Conservation (phyloP, 164 flowering plant genomes). For the Chimonanthus salicifolius region DNA sequence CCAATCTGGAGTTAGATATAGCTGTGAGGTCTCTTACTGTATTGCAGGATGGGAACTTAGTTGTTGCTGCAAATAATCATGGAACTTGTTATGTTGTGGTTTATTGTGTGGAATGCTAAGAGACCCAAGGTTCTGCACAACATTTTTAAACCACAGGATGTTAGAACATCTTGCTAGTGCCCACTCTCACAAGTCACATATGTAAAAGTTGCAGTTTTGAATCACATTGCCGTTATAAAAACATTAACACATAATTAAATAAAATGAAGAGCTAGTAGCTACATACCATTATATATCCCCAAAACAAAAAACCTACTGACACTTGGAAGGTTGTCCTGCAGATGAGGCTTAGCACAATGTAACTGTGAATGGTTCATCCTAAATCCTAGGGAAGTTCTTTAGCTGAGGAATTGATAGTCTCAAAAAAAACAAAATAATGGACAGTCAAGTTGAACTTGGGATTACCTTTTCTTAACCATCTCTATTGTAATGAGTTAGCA, state of each 20-base stretch:
- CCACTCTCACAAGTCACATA: no score
- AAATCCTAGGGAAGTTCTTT: neutral
- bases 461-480: neutral
- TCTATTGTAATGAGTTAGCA: neutral
- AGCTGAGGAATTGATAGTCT: no score
- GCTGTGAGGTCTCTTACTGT: conserved; percentile 81
- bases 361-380: neutral
- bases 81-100: conserved; percentile 98
- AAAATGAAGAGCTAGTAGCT: no score
- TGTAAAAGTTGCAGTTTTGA: no score
- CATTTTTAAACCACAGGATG: neutral
- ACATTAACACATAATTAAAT: no score
- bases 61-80: conserved; percentile 92
- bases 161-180: neutral
- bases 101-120: conserved; percentile 63
- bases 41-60: conserved; percentile 99
- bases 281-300: no score
- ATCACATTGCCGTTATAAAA: no score
- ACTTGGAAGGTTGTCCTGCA: neutral
- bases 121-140: conserved; percentile 27
- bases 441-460: neutral
- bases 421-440: neutral
- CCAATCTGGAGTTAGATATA: no score
- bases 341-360: neutral
- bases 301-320: no score